Evolutionary conservation across 139 green algal species (phyloP).

Genomic region (Coelastrella sp.): DNA sequence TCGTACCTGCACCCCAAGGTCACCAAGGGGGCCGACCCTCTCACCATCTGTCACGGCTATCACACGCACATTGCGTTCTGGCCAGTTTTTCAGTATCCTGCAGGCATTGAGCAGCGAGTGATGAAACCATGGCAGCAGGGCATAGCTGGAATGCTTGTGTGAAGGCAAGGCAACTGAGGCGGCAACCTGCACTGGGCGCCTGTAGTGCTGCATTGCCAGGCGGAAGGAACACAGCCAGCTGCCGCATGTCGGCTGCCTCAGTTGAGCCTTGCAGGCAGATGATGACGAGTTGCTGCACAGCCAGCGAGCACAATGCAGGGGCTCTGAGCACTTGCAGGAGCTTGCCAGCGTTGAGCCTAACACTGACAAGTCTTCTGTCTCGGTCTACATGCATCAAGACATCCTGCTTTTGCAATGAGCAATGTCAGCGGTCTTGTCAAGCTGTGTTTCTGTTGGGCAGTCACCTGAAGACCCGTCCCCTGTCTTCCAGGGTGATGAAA

Average conservation of each 20-base stretch:
- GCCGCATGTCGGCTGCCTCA: too few relatives aligned
- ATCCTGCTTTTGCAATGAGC: too few relatives aligned
- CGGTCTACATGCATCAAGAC: too few relatives aligned
- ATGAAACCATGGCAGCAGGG: not conserved
- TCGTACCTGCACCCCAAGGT: constrained; percentile 82
- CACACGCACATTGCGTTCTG: constrained; percentile 84
- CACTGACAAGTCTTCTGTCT: too few relatives aligned
- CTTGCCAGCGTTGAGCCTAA: not conserved
- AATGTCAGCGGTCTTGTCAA: too few relatives aligned
- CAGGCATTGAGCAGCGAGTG: not conserved
- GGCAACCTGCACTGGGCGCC: not conserved
- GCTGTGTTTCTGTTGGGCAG: not conserved
- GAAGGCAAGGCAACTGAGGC: not conserved
- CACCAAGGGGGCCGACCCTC: constrained; percentile 74
- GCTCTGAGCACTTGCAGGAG: not conserved
- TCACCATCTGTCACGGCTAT: constrained; percentile 89
- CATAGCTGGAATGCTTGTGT: not conserved
- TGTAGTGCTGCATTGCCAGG: not conserved
- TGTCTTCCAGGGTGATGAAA: constrained; percentile 88
- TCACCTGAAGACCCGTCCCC: constrained; percentile 59
- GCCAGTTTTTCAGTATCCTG: constrained; percentile 93
- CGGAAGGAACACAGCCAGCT: not conserved
- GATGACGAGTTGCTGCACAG: not conserved
- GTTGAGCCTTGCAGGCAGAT: not conserved
- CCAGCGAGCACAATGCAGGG: too few relatives aligned